Evolutionary conservation across 352 stramenopile species (phyloP).

Genomic region (Phytophthora cajani): DNA sequence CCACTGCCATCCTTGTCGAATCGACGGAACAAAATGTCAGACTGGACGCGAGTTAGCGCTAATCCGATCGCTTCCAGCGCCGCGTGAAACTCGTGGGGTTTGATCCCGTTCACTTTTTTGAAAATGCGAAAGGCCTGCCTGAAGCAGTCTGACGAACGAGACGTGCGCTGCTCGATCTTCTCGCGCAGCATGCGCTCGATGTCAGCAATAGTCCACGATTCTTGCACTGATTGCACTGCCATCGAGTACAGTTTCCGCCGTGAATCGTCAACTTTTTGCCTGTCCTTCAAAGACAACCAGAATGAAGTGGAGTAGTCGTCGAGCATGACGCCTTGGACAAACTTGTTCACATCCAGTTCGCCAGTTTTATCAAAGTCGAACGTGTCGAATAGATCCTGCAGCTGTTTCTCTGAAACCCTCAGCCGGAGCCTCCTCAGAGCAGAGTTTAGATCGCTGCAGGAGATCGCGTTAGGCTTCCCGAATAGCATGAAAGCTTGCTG

Average conservation of each 20-base stretch:
- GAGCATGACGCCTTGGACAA: slow-evolving; percentile 79
- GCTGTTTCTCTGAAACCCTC: slow-evolving; percentile 56
- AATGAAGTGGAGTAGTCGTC: slow-evolving; percentile 70
- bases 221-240: slow-evolving; percentile 72
- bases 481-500: slow-evolving; percentile 82
- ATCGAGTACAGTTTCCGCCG: slow-evolving; percentile 59
- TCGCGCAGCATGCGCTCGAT: slow-evolving; percentile 83
- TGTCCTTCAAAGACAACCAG: slow-evolving; percentile 63
- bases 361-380: slow-evolving; percentile 84
- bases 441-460: slow-evolving; percentile 53
- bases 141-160: slow-evolving; percentile 80
- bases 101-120: slow-evolving; percentile 86
- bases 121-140: slow-evolving; percentile 83
- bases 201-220: slow-evolving; percentile 75
- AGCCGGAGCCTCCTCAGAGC: slow-evolving; percentile 65
- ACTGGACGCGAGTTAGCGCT: slow-evolving; percentile 54
- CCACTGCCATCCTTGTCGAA: slow-evolving; percentile 80
- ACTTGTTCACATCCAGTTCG: slow-evolving; percentile 82
- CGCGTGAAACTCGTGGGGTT: slow-evolving; percentile 72
- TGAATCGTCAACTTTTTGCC: slow-evolving; percentile 60
- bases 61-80: slow-evolving; percentile 66
- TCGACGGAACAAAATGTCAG: slow-evolving; percentile 68
- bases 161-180: slow-evolving; percentile 87
- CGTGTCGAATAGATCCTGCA: slow-evolving; percentile 66
- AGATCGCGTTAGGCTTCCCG: slow-evolving; percentile 67